Evolutionary conservation across 23 red algal species (phyloP).

Genomic region (Cyanidiococcus yangmingshanensis): DNA sequence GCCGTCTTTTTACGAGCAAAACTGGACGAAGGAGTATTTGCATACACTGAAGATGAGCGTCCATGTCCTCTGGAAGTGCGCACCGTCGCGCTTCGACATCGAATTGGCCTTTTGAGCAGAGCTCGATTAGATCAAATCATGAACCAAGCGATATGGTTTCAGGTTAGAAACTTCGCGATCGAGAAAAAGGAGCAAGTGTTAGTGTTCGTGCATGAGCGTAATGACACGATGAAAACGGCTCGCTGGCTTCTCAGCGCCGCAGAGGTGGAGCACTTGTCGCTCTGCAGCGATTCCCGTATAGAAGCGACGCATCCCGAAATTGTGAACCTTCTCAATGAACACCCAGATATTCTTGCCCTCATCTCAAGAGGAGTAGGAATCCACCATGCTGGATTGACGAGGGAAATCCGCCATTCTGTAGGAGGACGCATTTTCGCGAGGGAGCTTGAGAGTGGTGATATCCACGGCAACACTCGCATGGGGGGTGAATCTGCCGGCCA

Average conservation of each 20-base stretch:
- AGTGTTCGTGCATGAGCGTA: constrained; percentile 83
- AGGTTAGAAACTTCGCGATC: constrained; percentile 43
- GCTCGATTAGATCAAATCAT: constrained; percentile 59
- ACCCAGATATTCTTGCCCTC: constrained; percentile 32
- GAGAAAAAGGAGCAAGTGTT: constrained; percentile 50
- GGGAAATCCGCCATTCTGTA: constrained; percentile 58
- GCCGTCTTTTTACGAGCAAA: constrained; percentile 64
- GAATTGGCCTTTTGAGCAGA: constrained; percentile 51
- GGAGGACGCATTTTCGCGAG: constrained; percentile 59
- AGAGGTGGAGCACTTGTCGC: constrained; percentile 25
- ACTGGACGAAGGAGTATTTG: constrained; percentile 45
- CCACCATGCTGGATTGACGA: constrained; percentile 85
- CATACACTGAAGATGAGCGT: constrained; percentile 51
- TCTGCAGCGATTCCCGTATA: constrained; percentile 35
- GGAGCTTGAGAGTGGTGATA: constrained; percentile 59
- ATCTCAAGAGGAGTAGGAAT: constrained; percentile 53
- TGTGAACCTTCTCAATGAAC: constrained; percentile 37
- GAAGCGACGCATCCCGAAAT: constrained; percentile 38
- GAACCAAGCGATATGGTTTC: constrained; percentile 18
- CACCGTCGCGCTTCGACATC: constrained; percentile 56
- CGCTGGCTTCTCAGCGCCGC: constrained; percentile 40
- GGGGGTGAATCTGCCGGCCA: constrained; percentile 99
- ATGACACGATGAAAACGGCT: constrained; percentile 51
- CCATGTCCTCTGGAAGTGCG: constrained; percentile 67
- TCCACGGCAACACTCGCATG: constrained; percentile 92